A percentile compares a stretch with the other conserved stretches of the same genome.
Evolutionary conservation across 176 grass and related monocot species (phyloP).

Genomic region (Zoysia pacifica): DNA sequence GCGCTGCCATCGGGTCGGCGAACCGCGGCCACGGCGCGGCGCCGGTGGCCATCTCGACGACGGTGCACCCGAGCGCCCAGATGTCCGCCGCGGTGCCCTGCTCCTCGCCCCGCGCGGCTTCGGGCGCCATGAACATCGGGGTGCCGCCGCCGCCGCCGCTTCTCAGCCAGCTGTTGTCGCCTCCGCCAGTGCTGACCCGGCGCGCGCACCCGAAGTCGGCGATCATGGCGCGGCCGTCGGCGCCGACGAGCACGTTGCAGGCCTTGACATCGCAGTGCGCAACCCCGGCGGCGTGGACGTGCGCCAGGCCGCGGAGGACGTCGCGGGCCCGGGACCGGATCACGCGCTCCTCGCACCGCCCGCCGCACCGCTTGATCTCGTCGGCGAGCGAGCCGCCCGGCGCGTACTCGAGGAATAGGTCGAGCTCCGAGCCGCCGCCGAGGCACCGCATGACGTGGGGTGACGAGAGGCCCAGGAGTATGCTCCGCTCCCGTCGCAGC

Average conservation of each 20-base stretch:
- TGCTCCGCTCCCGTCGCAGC: slow-evolving; percentile 39
- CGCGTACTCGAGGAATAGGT: slow-evolving; percentile 61
- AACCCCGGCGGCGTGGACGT: slow-evolving; percentile 40
- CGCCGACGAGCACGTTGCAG: slow-evolving; percentile 44
- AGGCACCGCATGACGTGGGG: slow-evolving; percentile 39
- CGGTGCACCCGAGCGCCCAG: slow-evolving; percentile 55
- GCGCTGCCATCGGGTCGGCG: slow-evolving; percentile 28
- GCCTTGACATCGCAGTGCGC: slow-evolving; percentile 54
- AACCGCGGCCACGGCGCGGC: slow-evolving; percentile 39
- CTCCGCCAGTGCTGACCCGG: too few species aligned
- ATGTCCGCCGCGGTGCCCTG: slow-evolving; percentile 43
- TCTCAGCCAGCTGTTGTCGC: too few species aligned
- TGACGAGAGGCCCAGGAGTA: slow-evolving; percentile 16
- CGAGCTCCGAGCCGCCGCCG: neutral
- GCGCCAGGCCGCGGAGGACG: slow-evolving; percentile 46
- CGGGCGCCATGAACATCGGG: slow-evolving; percentile 53
- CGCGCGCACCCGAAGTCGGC: slow-evolving; percentile 62
- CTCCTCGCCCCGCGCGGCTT: slow-evolving; percentile 55
- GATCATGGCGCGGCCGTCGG: slow-evolving; percentile 47
- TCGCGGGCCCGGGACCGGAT: slow-evolving; percentile 34
- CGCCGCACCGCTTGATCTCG: slow-evolving; percentile 46
- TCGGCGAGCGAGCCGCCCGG: slow-evolving; percentile 51
- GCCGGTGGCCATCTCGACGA: slow-evolving; percentile 59
- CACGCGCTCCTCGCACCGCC: neutral
- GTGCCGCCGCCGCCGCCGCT: slow-evolving; percentile 22